These are phyloP conservation scores for Talaromyces sp. DNA, from an alignment of 2,329 filamentous ascomycete genomes.

Conservation along the genomic window DNA sequence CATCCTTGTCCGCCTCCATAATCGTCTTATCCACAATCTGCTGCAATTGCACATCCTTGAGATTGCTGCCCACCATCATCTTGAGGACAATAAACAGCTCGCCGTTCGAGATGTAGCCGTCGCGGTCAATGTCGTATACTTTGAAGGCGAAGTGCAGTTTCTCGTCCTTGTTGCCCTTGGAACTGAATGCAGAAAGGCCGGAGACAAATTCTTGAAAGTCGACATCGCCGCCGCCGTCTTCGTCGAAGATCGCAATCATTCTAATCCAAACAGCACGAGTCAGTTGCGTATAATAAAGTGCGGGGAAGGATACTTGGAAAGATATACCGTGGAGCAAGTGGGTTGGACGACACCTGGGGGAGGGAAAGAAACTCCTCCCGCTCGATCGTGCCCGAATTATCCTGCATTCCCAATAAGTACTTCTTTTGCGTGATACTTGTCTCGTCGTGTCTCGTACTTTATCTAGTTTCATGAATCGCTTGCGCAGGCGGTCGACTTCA, in stretches of 20 bases:
- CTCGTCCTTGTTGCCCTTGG: slow-evolving; percentile 98
- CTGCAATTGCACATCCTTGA: slow-evolving; percentile 98
- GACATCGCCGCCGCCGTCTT: slow-evolving; percentile 94
- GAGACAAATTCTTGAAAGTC: slow-evolving; percentile 99
- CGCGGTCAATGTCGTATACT: slow-evolving; percentile 98
- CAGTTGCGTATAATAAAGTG: not conserved
- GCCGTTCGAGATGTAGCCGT: slow-evolving; percentile 97
- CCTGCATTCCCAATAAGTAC: slow-evolving; percentile 53
- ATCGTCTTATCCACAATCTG: slow-evolving; percentile 99
- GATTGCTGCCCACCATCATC: slow-evolving; percentile 99
- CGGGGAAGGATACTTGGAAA: not conserved
- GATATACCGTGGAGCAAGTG: slow-evolving; percentile 79
- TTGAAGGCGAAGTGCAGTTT: slow-evolving; percentile 98
- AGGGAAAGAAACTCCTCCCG: slow-evolving; percentile 96
- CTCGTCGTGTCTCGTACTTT: slow-evolving; percentile 58
- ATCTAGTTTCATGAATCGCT: slow-evolving; percentile 98
- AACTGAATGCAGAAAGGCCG: slow-evolving; percentile 89
- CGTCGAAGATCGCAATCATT: slow-evolving; percentile 99
- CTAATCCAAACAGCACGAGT: slow-evolving; percentile 41
- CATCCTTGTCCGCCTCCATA: slow-evolving; percentile 96
- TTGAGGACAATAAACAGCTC: slow-evolving; percentile 99
- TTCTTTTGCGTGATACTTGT: not conserved
- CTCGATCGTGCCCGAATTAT: slow-evolving; percentile 97
- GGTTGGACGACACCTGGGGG: slow-evolving; percentile 96
- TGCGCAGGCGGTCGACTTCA: slow-evolving; percentile 90